These are phyloP conservation scores for Wickerhamiella dianesei DNA, from an alignment of 805 yeast species.

Conservation along the genomic window DNA sequence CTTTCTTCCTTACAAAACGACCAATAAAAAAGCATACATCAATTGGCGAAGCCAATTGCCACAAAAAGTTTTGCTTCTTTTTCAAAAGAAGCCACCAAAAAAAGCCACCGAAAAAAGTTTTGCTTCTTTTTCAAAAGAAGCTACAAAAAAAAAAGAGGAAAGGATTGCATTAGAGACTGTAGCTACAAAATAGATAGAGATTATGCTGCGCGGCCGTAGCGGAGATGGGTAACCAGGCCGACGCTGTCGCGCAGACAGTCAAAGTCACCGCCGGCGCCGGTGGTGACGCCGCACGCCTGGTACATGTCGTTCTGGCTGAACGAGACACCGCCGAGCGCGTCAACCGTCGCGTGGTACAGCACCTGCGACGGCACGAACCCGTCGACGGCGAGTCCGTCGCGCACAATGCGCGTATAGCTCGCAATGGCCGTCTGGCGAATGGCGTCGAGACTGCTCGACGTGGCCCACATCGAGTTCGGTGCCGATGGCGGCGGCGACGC, in stretches of 20 bases:
- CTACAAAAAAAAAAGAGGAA: no score
- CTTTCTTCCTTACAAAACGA: no score
- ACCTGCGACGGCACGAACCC: constrained; percentile 26
- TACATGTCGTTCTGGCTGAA: constrained; percentile 22
- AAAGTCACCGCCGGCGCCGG: constrained; percentile 10
- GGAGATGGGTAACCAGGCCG: constrained; percentile 25
- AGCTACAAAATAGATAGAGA: no score
- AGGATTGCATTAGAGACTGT: no score
- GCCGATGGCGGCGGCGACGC: neutral
- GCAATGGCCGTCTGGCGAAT: constrained; percentile 18
- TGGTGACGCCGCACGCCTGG: constrained; percentile 17
- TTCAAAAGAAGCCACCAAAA: no score
- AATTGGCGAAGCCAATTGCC: no score
- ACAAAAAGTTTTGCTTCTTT: no score
- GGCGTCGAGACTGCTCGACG: constrained; percentile 5
- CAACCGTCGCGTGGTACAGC: constrained; percentile 21
- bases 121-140: no score
- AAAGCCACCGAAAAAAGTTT: no score
- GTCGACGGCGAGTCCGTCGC: constrained; percentile 20
- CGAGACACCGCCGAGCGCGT: constrained; percentile 12
- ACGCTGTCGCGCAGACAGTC: constrained; percentile 23
- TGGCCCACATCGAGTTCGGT: constrained; percentile 1
- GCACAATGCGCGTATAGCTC: constrained; percentile 15
- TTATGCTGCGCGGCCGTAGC: constrained; percentile 2
- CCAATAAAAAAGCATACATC: no score